A percentile compares a stretch with the other conserved stretches of the same genome.
Conservation (phyloP, 1,284 basidiomycete species). For the Puccinia hordei region DNA sequence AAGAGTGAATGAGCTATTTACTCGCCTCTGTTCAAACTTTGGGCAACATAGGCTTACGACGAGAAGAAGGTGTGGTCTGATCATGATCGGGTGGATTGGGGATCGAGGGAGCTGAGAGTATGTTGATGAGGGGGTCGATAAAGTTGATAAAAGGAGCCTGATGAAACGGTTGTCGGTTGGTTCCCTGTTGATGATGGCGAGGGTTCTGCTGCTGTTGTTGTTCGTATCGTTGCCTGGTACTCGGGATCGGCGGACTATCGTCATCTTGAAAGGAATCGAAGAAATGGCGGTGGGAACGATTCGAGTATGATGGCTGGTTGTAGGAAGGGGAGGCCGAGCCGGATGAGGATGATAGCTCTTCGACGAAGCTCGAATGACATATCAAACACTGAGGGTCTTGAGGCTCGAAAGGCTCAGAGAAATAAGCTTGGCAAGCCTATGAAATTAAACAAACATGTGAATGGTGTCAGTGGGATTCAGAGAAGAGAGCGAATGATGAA, state of each 20-base stretch:
- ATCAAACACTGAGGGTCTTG: slow-evolving; percentile 38
- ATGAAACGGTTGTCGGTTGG: not conserved
- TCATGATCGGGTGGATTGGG: slow-evolving; percentile 10
- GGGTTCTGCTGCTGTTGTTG: slow-evolving; percentile 36
- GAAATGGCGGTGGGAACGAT: not conserved
- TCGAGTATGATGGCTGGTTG: not conserved
- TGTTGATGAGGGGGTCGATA: slow-evolving; percentile 35
- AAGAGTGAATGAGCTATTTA: not conserved
- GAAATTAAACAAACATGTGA: not conserved
- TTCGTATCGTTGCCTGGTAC: slow-evolving; percentile 43
- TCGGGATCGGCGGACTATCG: slow-evolving; percentile 45
- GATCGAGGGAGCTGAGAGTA: slow-evolving; percentile 19
- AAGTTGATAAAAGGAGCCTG: slow-evolving; percentile 34
- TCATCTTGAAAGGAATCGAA: slow-evolving; percentile 13
- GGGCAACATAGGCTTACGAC: not conserved
- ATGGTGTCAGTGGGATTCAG: not conserved
- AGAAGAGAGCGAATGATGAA: not conserved
- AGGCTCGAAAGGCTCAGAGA: slow-evolving; percentile 19
- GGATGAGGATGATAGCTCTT: slow-evolving; percentile 10
- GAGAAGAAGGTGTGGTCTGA: not conserved
- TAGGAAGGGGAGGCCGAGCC: not conserved
- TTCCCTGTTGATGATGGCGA: not conserved
- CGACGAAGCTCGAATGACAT: slow-evolving; percentile 47
- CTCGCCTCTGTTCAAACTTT: not conserved
- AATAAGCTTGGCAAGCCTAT: slow-evolving; percentile 16